Percentiles rank a stretch among this genome's conserved stretches.
Evolutionary conservation across 2,329 filamentous ascomycete genomes (phyloP).

Genomic region (Trichophyton rubrum): DNA sequence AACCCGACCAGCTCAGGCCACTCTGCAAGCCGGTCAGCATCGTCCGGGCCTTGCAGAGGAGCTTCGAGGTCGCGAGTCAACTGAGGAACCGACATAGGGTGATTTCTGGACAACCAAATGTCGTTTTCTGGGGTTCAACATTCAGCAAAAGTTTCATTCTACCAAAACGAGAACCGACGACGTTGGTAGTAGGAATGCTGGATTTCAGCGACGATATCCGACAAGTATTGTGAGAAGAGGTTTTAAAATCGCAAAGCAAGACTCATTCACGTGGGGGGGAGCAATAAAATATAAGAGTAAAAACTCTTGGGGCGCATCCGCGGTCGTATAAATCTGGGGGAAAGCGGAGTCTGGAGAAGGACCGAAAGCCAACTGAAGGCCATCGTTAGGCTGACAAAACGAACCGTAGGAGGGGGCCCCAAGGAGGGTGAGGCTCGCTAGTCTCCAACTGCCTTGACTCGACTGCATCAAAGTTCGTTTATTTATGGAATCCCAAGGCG

Average conservation of each 20-base stretch:
- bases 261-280: background rate
- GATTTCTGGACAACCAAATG: background rate
- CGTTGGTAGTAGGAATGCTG: background rate
- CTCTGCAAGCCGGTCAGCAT: constrained; percentile 7
- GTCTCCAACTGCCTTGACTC: background rate
- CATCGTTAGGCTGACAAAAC: background rate
- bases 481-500: constrained; percentile 2
- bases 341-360: background rate
- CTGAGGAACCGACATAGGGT: background rate
- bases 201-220: background rate
- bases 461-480: background rate
- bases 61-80: background rate
- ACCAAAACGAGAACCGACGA: background rate
- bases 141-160: background rate
- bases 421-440: background rate
- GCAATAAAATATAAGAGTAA: background rate
- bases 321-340: background rate
- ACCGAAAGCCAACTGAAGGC: background rate
- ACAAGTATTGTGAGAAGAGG: background rate
- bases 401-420: background rate
- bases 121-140: background rate
- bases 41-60: constrained; percentile 1
- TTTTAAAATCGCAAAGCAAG: background rate
- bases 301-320: background rate
- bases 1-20: constrained; percentile 11